Evolutionary conservation across 345 rosid genomes (phyloP), one percentile per base, ranked within the genome.

Genomic region (Acer yangbiense): DNA sequence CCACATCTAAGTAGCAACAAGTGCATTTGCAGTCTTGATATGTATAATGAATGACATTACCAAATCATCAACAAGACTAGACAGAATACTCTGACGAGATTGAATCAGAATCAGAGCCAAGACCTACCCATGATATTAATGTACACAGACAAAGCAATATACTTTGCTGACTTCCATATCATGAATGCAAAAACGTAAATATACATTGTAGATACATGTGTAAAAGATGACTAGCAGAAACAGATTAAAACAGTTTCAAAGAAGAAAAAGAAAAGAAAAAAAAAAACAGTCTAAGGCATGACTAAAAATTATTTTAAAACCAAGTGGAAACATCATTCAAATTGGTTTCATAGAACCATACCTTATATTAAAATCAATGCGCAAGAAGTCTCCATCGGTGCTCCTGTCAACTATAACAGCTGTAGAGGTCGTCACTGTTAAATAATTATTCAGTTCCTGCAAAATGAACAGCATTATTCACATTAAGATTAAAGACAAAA

Each of bases 281-380:
- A 3, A 29, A 0, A 32, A 32, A 32, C 16, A 6, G 5, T 25
- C 60, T 48, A 46, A 23, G 63, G 17, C 27, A 46, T 44, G 9
- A 74, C 57, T 43, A 11, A 2, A 68, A 63, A 25, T 55, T 8
- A 52, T 52, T 68, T 71, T 55, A 43, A 12, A 73, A 41, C 39
- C 21, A 66, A 50, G 16, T 41, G 25, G 50, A 64, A 55, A 60
- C 17, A 65, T 20, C 32, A 72, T 46, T 29, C 12, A 69, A 61
- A 82, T 20, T 44, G 18, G 69, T 46, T 29, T 27, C 27, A 64
- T 68, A 29, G 55, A 70, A 73, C 72, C 61, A 61, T 77, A 94
- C 99, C 99, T 94, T 66, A 94, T 68, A 86, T 94, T 97, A 80
- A 97, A 97, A 87, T 97, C 97, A 64, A 97, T 85, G 58, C 94